Evolutionary conservation across 352 stramenopile genomes (phyloP).

Genomic region (Globisporangium recalcitrans): DNA sequence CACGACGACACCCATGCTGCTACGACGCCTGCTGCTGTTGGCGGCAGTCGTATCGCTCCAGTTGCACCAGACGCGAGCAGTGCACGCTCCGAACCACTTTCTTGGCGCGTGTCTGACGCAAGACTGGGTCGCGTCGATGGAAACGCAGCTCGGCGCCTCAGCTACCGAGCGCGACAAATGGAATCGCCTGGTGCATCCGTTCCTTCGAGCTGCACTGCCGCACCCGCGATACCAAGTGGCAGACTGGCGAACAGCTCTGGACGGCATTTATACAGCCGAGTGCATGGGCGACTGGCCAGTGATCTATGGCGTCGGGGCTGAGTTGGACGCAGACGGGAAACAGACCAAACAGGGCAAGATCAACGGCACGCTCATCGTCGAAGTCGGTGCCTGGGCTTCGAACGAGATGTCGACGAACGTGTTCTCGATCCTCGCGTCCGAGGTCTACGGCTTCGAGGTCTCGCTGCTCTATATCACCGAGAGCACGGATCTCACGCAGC

Average conservation of each 20-base stretch:
- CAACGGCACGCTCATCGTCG: constrained; percentile 26
- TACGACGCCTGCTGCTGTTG: background rate
- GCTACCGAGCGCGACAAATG: constrained; percentile 7
- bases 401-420: constrained; percentile 24
- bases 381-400: constrained; percentile 21
- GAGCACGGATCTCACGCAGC: constrained; percentile 14
- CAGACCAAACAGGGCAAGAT: constrained; percentile 15
- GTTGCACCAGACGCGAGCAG: background rate
- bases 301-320: constrained; percentile 21
- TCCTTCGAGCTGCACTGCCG: constrained; percentile 23
- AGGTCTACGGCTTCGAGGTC: constrained; percentile 21
- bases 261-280: background rate
- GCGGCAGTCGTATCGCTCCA: background rate
- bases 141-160: constrained; percentile 4
- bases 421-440: constrained; percentile 26
- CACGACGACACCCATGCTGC: too few relatives aligned
- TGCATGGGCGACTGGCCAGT: constrained; percentile 15
- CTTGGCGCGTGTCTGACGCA: constrained; percentile 30
- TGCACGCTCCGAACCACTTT: constrained; percentile 25
- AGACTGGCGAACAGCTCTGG: constrained; percentile 17
- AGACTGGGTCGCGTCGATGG: constrained; percentile 22
- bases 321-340: constrained; percentile 17
- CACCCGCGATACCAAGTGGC: constrained; percentile 19
- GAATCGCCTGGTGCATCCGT: constrained; percentile 19
- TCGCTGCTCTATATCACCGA: constrained; percentile 8